Percentiles rank a stretch among this genome's conserved stretches.
Evolutionary conservation across 2,329 filamentous ascomycete species (phyloP).

Genomic region (Aspergillus versicolor): DNA sequence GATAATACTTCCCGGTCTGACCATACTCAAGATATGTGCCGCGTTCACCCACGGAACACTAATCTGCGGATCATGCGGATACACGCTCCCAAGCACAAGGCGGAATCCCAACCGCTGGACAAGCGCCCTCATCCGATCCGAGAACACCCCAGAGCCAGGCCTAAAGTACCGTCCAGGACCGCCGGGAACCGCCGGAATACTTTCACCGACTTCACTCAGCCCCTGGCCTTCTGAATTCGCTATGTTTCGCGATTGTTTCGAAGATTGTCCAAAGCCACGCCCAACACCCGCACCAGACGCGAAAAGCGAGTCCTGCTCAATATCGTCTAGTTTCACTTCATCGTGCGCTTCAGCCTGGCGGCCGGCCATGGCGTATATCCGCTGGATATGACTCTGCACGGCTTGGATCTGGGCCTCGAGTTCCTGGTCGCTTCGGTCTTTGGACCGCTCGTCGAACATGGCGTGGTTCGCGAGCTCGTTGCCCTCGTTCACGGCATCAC

Average conservation of each 20-base stretch:
- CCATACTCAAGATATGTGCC: conserved; percentile 76
- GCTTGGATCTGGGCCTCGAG: conserved; percentile 63
- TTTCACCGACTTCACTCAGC: conserved; percentile 47
- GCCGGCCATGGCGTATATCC: conserved; percentile 51
- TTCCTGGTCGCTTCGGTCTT: conserved; percentile 57
- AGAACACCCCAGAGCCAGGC: conserved; percentile 84
- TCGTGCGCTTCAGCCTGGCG: conserved; percentile 8
- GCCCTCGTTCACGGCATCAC: conserved; percentile 59
- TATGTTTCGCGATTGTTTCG: neutral
- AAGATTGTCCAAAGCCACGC: neutral
- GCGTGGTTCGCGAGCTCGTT: conserved; percentile 84
- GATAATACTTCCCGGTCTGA: conserved; percentile 72
- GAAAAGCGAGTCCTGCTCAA: neutral
- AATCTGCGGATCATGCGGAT: conserved; percentile 90
- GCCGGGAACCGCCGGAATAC: neutral
- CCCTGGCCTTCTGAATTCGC: neutral
- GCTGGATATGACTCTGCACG: conserved; percentile 62
- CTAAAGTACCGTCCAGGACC: conserved; percentile 65
- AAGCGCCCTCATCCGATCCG: conserved; percentile 62
- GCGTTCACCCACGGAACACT: conserved; percentile 68
- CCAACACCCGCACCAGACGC: neutral
- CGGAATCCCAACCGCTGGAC: conserved; percentile 64
- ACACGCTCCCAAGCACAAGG: conserved; percentile 78
- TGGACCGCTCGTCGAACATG: conserved; percentile 79
- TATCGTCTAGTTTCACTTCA: neutral